Percentiles rank a stretch among this genome's conserved stretches.
phyloP scores from a whole-genome alignment of 305 asterid species.

The Fraxinus greggii region DNA sequence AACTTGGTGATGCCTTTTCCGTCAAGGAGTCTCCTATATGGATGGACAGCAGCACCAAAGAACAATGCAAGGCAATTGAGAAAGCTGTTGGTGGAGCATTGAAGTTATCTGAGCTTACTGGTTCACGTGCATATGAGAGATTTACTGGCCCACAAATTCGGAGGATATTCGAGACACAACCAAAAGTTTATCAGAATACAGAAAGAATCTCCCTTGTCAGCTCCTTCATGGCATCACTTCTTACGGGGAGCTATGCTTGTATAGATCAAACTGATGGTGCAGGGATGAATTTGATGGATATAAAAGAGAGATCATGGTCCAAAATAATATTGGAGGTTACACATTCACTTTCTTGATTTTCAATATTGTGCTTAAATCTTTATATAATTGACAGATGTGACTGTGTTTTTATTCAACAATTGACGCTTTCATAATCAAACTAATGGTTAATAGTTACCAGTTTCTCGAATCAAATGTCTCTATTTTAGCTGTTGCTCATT shows the following conservation, averaged over 20 bases:
- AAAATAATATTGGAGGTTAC: constrained; percentile 54
- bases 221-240: constrained; percentile 78
- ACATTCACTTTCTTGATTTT: not conserved
- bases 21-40: constrained; percentile 69
- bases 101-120: constrained; percentile 65
- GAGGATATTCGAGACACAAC: constrained; percentile 52
- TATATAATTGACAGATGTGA: not conserved
- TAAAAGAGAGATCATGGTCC: constrained; percentile 63
- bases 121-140: constrained; percentile 73
- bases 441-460: not conserved
- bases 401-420: not conserved
- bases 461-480: not conserved
- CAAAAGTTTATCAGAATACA: constrained; percentile 53
- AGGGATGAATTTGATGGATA: constrained; percentile 86
- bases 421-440: not conserved
- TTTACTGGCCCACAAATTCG: constrained; percentile 74
- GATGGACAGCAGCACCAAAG: constrained; percentile 79
- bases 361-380: not conserved
- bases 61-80: constrained; percentile 67
- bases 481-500: not conserved
- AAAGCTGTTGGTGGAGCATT: constrained; percentile 66
- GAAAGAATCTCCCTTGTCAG: constrained; percentile 76
- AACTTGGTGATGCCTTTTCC: constrained; percentile 55
- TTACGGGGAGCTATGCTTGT: constrained; percentile 57
- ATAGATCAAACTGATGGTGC: constrained; percentile 90